Evolutionary conservation across 352 stramenopile genomes (phyloP).

Genomic region (Globisporangium cederbergense): DNA sequence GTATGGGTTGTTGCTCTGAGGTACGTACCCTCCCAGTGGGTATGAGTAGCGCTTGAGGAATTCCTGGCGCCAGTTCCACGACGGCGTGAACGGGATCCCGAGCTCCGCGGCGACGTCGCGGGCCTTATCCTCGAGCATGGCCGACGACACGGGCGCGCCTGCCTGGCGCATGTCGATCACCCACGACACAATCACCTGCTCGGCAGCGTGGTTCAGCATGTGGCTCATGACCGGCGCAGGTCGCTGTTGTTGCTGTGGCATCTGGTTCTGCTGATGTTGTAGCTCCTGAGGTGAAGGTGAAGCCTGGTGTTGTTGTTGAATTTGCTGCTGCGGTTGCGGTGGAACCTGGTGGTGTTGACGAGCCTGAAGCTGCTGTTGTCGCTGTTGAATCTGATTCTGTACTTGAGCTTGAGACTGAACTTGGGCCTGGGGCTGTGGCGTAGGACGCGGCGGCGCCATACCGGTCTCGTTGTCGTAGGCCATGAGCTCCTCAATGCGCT

Average conservation of each 20-base stretch:
- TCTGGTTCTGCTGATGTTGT: background rate
- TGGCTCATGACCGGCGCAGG: background rate
- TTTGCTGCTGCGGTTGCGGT: background rate
- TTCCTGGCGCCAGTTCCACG: slow-evolving; percentile 18
- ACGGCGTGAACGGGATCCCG: slow-evolving; percentile 13
- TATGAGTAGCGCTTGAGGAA: slow-evolving; percentile 21
- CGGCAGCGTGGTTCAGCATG: slow-evolving; percentile 3
- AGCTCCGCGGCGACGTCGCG: slow-evolving; percentile 12
- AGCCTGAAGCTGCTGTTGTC: slow-evolving; percentile 8
- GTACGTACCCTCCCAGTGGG: slow-evolving; percentile 9
- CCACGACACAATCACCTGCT: slow-evolving; percentile 18
- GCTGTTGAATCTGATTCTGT: background rate
- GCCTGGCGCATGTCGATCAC: slow-evolving; percentile 15
- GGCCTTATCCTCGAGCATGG: slow-evolving; percentile 17
- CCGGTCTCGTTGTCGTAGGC: slow-evolving; percentile 11
- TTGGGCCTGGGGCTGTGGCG: slow-evolving; percentile 1
- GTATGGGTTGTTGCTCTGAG: slow-evolving; percentile 6
- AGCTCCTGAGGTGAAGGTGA: background rate
- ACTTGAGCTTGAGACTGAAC: slow-evolving; percentile 1
- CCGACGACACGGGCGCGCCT: slow-evolving; percentile 9
- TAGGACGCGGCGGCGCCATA: background rate
- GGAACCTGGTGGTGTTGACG: slow-evolving; percentile 1
- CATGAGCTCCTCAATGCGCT: slow-evolving; percentile 20
- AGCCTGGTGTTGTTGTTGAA: slow-evolving; percentile 4
- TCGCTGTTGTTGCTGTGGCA: slow-evolving; percentile 8